Base-by-base conservation (phyloP, 2,329 filamentous ascomycete species). In the Clarireedia monteithiana region DNA sequence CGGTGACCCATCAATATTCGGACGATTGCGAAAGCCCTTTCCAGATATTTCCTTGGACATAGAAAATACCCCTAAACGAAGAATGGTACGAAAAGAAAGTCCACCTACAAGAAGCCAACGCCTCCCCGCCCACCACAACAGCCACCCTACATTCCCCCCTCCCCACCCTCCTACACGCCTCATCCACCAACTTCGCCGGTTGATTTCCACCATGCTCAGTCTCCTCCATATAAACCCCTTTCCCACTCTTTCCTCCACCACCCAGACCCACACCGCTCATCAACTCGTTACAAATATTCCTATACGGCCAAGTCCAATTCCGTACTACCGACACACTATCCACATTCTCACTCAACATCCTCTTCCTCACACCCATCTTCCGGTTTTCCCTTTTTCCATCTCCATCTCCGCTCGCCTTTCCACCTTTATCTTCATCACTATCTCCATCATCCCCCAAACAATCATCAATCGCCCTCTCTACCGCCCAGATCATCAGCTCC, bases 91-190 rank as follows among this genome's bases (percentile, higher is more conserved):
- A 48, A 42, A 40, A 14, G 0, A 39, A 27, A 47, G 30, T 2
- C 27, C 14, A 36, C 51, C 40, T 45, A 54, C 51, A 40, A 24
- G 44, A 48, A 14, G 82, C 84, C 57, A 87, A 67, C 12, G 84
- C 82, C 65, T 88, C 84, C 9, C 82, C 84, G 2, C 84, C 84
- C 1, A 79, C 78, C 1, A 88, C 67, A 39, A 87, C 67, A 0
- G 81, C 81, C 5, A 86, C 74, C 15, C 74, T 81, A 9, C 69
- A 76, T 53, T 83, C 70, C 1, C 81, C 76, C 23, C 66, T 68
- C 0, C 80, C 72, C 14, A 88, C 75, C 27, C 81, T 73, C 17
- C 78, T 71, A 1, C 83, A 82, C 0, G 83, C 83, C 53, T 83
- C 78, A 59, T 88, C 84, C n/a, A 86, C 74, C 9, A 86, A 65